A percentile compares a stretch with the other conserved stretches of the same genome.
Conservation (phyloP, 2,329 filamentous ascomycete species). For the Venturia aucupariae region DNA sequence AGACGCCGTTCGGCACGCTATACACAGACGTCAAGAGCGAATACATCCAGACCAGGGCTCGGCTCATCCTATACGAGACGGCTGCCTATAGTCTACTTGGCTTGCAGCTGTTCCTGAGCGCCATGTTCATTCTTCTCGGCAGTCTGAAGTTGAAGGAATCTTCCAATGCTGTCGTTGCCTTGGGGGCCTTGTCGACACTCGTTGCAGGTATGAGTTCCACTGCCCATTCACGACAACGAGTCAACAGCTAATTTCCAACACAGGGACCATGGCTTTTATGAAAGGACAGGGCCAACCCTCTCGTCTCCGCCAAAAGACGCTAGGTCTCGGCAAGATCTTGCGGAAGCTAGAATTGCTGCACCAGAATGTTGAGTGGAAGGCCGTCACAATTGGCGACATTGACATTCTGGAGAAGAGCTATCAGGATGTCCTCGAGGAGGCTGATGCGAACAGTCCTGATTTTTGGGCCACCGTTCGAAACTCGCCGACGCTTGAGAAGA, state of each 20-base stretch:
- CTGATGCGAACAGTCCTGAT: not conserved
- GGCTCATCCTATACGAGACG: not conserved
- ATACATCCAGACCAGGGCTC: not conserved
- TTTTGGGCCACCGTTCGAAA: not conserved
- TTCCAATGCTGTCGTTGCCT: not conserved
- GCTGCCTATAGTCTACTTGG: not conserved
- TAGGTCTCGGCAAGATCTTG: not conserved
- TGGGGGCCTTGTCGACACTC: not conserved
- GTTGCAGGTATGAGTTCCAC: not conserved
- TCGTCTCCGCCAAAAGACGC: not conserved
- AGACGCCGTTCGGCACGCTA: not conserved
- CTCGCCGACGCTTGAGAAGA: not conserved
- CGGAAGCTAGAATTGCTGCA: not conserved
- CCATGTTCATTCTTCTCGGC: not conserved
- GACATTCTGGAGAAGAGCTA: not conserved
- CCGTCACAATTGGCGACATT: not conserved
- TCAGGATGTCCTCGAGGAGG: not conserved
- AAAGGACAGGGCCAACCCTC: not conserved
- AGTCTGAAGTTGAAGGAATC: not conserved
- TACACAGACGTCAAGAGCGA: not conserved
- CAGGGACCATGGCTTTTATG: not conserved
- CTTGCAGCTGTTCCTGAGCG: not conserved
- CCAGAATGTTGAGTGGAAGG: not conserved
- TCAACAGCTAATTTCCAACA: no score
- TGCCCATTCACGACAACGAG: no score